Evolutionary conservation across 345 rosid species (phyloP).

Genomic region (Firmiana major): DNA sequence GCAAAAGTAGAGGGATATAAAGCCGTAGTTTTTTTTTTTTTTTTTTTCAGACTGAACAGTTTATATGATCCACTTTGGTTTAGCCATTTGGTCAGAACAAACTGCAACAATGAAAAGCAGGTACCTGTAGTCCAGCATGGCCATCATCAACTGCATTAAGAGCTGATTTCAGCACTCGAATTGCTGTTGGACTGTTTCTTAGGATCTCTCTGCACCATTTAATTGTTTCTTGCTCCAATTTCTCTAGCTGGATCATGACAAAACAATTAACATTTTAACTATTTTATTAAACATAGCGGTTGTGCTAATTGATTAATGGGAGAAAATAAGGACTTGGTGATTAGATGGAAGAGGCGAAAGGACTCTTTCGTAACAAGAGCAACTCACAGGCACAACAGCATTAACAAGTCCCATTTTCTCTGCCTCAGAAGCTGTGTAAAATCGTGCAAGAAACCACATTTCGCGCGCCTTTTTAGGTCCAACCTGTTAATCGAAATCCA

Average conservation of each 20-base stretch:
- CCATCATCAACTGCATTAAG: constrained; percentile 94
- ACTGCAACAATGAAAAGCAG: neutral
- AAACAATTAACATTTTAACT: neutral
- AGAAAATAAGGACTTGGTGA: neutral
- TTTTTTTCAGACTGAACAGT: neutral
- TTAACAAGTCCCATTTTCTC: constrained; percentile 95
- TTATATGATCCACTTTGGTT: neutral
- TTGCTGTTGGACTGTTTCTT: constrained; percentile 88
- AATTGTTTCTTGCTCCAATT: constrained; percentile 79
- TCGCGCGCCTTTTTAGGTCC: constrained; percentile 96
- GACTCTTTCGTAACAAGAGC: constrained; percentile 19
- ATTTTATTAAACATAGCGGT: neutral
- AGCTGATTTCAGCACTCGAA: constrained; percentile 85
- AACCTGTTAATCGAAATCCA: constrained; percentile 38
- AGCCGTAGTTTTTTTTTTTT: neutral
- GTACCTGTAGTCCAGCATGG: constrained; percentile 89
- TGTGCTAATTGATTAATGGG: neutral
- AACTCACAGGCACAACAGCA: constrained; percentile 75
- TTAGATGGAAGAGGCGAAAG: neutral
- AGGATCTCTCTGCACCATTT: constrained; percentile 90
- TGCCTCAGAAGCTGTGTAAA: constrained; percentile 85
- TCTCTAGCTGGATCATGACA: constrained; percentile 47
- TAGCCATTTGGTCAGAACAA: neutral
- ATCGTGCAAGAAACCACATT: constrained; percentile 90
- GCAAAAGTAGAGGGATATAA: constrained; percentile 6